A percentile compares a stretch with the other conserved stretches of the same genome.
Evolutionary conservation across 148 eudicot genomes (phyloP).

Genomic region (Chenopodium album): DNA sequence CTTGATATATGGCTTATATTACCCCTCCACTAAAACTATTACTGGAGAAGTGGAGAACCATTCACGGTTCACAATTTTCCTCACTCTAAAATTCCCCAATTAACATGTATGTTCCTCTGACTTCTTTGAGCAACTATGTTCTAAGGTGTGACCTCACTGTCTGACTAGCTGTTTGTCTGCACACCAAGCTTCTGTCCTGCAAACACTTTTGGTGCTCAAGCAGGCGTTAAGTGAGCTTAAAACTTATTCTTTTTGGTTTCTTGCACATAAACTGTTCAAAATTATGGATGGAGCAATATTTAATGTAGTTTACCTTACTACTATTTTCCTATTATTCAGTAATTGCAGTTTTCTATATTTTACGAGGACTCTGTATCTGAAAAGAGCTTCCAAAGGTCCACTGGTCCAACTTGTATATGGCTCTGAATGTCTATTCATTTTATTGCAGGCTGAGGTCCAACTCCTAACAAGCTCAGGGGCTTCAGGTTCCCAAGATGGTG

Average conservation of each 20-base stretch:
- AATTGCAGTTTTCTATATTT: neutral
- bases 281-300: neutral
- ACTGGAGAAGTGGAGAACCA: no score
- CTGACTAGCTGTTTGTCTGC: neutral
- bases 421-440: neutral
- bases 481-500: conserved; percentile 35
- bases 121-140: neutral
- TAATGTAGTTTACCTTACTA: neutral
- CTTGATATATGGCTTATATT: no score
- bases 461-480: conserved; percentile 35
- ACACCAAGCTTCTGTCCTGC: neutral
- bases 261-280: neutral
- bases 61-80: no score
- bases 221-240: neutral
- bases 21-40: no score
- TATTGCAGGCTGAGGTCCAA: conserved; percentile 71
- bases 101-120: neutral
- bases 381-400: neutral
- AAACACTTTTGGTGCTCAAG: neutral
- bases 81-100: no score
- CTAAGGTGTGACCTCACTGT: neutral
- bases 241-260: neutral
- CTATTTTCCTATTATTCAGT: neutral
- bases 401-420: neutral
- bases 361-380: neutral